Evolutionary conservation across 2,329 filamentous ascomycete genomes (phyloP).

Genomic region (Talaromyces funiculosus): DNA sequence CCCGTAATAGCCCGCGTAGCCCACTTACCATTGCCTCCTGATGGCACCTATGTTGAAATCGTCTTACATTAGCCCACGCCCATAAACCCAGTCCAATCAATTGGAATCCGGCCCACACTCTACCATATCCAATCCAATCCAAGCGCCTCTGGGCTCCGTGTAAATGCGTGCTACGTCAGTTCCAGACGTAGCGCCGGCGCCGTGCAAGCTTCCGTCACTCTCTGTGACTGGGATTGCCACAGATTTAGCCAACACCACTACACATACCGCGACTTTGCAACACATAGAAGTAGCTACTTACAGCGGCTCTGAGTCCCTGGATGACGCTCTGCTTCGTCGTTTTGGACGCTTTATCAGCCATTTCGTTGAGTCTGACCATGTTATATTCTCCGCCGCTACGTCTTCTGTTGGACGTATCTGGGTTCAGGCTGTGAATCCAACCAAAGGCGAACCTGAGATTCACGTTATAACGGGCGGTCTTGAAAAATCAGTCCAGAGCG

Average conservation of each 20-base stretch:
- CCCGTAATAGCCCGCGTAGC: neutral
- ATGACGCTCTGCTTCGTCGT: neutral
- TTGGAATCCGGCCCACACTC: neutral
- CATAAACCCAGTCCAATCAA: neutral
- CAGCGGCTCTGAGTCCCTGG: neutral
- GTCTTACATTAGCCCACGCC: neutral
- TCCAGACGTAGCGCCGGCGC: neutral
- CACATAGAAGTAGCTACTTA: neutral
- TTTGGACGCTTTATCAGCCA: constrained; percentile 2
- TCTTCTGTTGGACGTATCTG: neutral
- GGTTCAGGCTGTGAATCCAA: neutral
- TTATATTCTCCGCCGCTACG: neutral
- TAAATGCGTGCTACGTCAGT: neutral
- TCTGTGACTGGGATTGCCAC: neutral
- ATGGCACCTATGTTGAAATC: neutral
- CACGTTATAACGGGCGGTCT: neutral
- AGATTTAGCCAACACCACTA: neutral
- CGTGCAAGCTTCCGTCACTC: constrained; percentile 1
- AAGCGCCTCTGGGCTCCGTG: neutral
- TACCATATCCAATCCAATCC: neutral
- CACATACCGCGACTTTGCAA: neutral
- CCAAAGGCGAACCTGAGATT: neutral
- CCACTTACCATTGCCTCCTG: neutral
- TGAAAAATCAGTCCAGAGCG: neutral
- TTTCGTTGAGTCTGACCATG: neutral